Percentiles rank a stretch among this genome's conserved stretches.
These are phyloP conservation scores for Tubosaeta brunneosetosa DNA, from an alignment of 768 basidiomycete genomes.

Conservation along the genomic window DNA sequence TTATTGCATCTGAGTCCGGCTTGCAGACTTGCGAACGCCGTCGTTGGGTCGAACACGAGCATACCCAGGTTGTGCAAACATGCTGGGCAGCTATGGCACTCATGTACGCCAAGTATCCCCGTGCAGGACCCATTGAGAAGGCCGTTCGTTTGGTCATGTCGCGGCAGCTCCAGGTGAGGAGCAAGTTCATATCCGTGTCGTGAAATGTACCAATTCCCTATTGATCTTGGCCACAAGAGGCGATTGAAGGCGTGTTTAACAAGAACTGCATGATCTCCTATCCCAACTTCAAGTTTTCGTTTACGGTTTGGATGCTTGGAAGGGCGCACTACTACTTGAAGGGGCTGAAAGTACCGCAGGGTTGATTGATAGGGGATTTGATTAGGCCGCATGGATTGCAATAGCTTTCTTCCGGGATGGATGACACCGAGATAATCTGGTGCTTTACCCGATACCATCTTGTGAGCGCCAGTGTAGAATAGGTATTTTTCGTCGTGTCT, in stretches of 20 bases:
- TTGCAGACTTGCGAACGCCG: no score
- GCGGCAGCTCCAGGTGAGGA: constrained; percentile 71
- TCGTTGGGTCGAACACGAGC: no score
- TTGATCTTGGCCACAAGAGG: constrained; percentile 95
- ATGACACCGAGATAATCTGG: constrained; percentile 5
- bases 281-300: constrained; percentile 93
- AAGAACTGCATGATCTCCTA: constrained; percentile 83
- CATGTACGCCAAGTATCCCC: no score
- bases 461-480: no score
- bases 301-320: no score
- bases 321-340: no score
- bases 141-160: constrained; percentile 84
- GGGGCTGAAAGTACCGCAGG: constrained; percentile 43
- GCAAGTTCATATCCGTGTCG: neutral
- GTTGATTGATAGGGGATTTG: no score
- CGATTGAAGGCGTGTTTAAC: constrained; percentile 90
- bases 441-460: constrained; percentile 5
- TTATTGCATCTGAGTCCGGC: no score
- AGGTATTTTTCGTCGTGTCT: neutral
- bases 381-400: no score
- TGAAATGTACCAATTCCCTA: constrained; percentile 35
- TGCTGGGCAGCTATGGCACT: no score
- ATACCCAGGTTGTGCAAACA: no score
- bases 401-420: constrained; percentile 8
- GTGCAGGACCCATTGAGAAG: no score